Evolutionary conservation across 192 early-diverging fungal genomes (phyloP), one percentile per base, ranked within the genome.

Genomic region (Podila minutissima): DNA sequence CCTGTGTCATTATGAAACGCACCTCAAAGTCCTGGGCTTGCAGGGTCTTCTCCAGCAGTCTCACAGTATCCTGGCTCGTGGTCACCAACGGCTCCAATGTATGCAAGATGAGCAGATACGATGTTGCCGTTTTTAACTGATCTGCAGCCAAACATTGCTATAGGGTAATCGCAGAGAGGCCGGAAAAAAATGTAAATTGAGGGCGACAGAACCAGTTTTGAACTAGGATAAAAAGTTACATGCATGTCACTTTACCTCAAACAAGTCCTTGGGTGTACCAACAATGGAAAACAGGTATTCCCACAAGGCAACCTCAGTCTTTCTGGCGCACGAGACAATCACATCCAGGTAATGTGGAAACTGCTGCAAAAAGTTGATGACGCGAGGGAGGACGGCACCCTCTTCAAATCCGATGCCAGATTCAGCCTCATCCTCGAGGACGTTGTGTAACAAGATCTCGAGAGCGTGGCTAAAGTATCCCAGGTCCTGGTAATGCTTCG

Each of bases 221-320:
- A 46, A 0, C 2, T 46, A 46, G 41, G 13, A 46, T 11, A 46
- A 15, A 46, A 46, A 3, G 13, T 46, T 46, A 46, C 41, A 46
- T 41, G 38, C 38, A 41, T 46, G 41, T 46, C 41, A 46, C 41
- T 46, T 46, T 89, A 94, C 93, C 85, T 93, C 87, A 82, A 98
- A 99, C 50, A 99, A 88, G 26, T 83, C 87, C 50, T 92, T 91
- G 1, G 95, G 92, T 31, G 96, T 92, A 12, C 96, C 98, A 2
- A 95, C 92, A 66, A 92, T 89, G 3, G 87, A 85, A 84, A 98
- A 98, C 59, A 98, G 87, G 58, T 90, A 91, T 22, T 90, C 86
- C 98, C 98, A 99, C 46, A 96, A 85, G 17, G 95, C 89, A 0
- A 95, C 92, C 77, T 99, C 98, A n/a, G 95, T 95, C 78, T 99